Conservation (phyloP, 1,284 basidiomycete species). For the Leucoagaricus sp. region DNA sequence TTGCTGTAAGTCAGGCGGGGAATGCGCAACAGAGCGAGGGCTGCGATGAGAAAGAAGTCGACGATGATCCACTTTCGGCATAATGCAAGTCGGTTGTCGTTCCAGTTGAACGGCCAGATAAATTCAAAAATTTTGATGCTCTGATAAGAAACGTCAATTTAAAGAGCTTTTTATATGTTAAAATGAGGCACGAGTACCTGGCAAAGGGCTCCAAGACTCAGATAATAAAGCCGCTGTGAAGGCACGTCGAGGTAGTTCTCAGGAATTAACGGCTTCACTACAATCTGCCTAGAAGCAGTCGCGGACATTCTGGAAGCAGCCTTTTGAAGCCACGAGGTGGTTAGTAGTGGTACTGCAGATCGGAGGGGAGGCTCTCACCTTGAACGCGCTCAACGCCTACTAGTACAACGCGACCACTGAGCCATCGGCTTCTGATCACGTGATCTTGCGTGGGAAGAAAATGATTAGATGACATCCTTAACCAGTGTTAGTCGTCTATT, state of each 20-base stretch:
- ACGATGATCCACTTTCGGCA: constrained; percentile 72
- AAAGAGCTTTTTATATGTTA: not conserved
- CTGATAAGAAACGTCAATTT: constrained; percentile 31
- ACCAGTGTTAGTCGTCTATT: too few relatives aligned
- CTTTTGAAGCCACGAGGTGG: not conserved
- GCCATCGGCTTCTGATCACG: too few relatives aligned
- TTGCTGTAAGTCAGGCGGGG: constrained; percentile 74
- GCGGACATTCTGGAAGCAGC: not conserved
- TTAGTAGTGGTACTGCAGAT: too few relatives aligned
- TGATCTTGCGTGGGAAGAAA: too few relatives aligned
- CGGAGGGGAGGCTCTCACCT: not conserved
- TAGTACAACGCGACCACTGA: too few relatives aligned
- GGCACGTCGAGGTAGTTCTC: constrained; percentile 57
- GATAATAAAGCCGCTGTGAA: constrained; percentile 57
- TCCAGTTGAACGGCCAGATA: constrained; percentile 48
- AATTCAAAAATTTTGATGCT: constrained; percentile 71
- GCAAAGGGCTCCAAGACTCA: constrained; percentile 55
- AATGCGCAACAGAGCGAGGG: constrained; percentile 71
- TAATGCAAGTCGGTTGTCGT: constrained; percentile 39
- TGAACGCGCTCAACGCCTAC: too few relatives aligned
- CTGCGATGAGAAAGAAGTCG: constrained; percentile 62
- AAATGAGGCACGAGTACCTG: constrained; percentile 38
- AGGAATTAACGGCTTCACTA: constrained; percentile 44
- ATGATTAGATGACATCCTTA: too few relatives aligned
- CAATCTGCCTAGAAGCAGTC: constrained; percentile 18